Evolutionary conservation across 2,329 filamentous ascomycete species (phyloP), one percentile per base, ranked within the genome.

Genomic region (Cladorrhinum sp.): DNA sequence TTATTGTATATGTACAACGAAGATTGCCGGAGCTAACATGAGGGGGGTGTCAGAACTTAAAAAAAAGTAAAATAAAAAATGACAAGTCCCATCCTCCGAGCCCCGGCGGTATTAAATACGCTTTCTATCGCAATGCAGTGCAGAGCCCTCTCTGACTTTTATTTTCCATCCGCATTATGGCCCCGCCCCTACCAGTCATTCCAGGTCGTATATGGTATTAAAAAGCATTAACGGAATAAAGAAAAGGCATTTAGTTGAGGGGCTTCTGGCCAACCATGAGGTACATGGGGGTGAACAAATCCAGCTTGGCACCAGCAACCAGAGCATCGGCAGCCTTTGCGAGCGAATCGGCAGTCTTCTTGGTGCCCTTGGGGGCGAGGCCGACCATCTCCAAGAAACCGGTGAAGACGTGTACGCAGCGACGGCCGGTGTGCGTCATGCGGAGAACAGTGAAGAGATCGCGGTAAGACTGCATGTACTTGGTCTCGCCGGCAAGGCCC

Each of bases 241-340:
- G 1, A 28, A 39, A 16, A 16, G 20, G 30, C 4, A 2, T 46
- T 52, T 72, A 77, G 67, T 77, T 73, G 56, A 69, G 69, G 3
- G 94, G 92, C 83, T 97, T 97, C 77, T 91, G 87, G 63, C 86
- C 94, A 62, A 97, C 86, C 91, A 97, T 97, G 72, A 98, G 81
- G 79, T 96, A 97, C 94, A 98, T 98, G 60, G 94, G 94, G 1
- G 94, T 98, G 79, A 98, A 98, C n/a, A 98, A 84, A 75, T 96
- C 90, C 79, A 93, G 83, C 74, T 86, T 85, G 36, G 87, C 94
- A 76, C 94, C 94, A 53, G 90, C 91, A 21, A 96, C 93, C 56
- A 98, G 80, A 70, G 86, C 90, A 76, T 97, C 93, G 10, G 86
- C 92, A 30, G 91, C 93, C 61, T 87, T 72, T 5, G 90, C 92